These are phyloP conservation scores for Limonium bicolor DNA, from an alignment of 148 eudicot genomes.

Conservation along the genomic window DNA sequence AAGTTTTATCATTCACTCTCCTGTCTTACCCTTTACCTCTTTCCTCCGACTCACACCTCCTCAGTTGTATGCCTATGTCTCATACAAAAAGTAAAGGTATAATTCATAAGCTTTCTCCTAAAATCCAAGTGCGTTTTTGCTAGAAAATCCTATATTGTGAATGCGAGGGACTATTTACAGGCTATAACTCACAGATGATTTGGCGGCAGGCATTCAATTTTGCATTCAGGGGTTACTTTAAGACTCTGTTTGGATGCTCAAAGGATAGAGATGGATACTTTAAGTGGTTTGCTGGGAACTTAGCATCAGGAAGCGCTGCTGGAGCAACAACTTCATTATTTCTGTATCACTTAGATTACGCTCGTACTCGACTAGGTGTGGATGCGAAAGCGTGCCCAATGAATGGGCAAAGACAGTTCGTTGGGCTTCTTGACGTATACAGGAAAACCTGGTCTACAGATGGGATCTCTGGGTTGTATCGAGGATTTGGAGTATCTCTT, in stretches of 20 bases:
- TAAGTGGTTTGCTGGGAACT: constrained; percentile 93
- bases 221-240: constrained; percentile 96
- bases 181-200: constrained; percentile 4
- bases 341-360: constrained; percentile 93
- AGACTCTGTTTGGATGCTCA: constrained; percentile 53
- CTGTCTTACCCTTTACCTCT: too few relatives aligned
- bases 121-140: too few relatives aligned
- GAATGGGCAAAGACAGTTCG: constrained; percentile 47
- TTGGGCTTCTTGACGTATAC: constrained; percentile 77
- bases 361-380: constrained; percentile 71
- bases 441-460: constrained; percentile 65
- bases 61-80: too few relatives aligned
- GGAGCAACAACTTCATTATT: constrained; percentile 89
- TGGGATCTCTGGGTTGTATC: constrained; percentile 78
- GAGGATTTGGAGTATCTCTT: constrained; percentile 87
- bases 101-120: too few relatives aligned
- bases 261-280: constrained; percentile 88
- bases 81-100: too few relatives aligned
- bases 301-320: constrained; percentile 97
- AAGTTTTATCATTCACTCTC: too few relatives aligned
- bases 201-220: constrained; percentile 83
- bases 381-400: constrained; percentile 36
- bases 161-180: too few relatives aligned
- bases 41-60: too few relatives aligned
- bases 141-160: too few relatives aligned